Evolutionary conservation across 192 early-diverging fungal genomes (phyloP), one percentile per base, ranked within the genome.

Genomic region (Geosiphon pyriformis): DNA sequence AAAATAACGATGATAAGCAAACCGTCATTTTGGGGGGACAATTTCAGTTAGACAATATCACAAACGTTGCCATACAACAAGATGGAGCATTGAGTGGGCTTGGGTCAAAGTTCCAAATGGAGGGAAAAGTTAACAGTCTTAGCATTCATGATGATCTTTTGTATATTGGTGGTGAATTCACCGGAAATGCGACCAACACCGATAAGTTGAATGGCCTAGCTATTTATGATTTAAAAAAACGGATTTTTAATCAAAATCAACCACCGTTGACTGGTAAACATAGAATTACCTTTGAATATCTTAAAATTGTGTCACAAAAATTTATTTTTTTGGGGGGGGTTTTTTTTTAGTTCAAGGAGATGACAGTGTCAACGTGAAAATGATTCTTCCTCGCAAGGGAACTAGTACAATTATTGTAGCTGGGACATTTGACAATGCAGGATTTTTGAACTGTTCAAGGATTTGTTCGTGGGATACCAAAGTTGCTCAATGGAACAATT

Each of bases 161-260:
- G 37, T 83, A 82, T 58, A 75, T 86, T 29, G 84, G 84, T 48
- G 83, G 87, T 23, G 65, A 65, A 18, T 78, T 84, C 29, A 75
- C 70, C 47, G 58, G 68, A 6, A 68, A 68, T n/a, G 29, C 61
- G n/a, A 37, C 46, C 10, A 17, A 66, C 2, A 63, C 59, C 0
- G 7, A 59, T 4, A 22, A 27, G 3, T 79, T 79, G 37, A 72
- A 62, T 54, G 79, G 83, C 18, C 76, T 86, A 11, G 59, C 74
- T 1, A 72, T 77, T 34, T 79, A 79, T 65, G 68, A 86, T 67
- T 74, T 88, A 60, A 65, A 77, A 63, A 65, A 65, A 4, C 68
- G 66, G 26, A 60, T 18, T 7, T 30, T 55, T 50, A 49, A 59
- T 15, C 34, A 42, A 11, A 34, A 55, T 8, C 26, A 55, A 17